Percentiles rank a stretch among this genome's conserved stretches.
These are phyloP conservation scores for Copromyces sp. DNA, from an alignment of 495 filamentous ascomycete species.

Conservation along the genomic window DNA sequence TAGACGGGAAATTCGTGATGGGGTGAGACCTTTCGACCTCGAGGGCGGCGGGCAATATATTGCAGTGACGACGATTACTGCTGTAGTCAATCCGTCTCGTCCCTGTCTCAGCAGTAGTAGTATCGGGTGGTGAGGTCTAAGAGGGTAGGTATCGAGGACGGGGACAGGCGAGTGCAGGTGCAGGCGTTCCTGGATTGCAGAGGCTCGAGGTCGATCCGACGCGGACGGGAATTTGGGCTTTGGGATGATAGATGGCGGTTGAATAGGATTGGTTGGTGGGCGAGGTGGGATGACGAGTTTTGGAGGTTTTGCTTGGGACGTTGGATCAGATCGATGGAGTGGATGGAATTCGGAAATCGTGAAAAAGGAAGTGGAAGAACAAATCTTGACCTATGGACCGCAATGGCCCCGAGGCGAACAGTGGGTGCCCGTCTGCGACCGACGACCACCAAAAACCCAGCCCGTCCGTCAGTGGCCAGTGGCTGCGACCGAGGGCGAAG, in stretches of 20 bases:
- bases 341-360: conserved; percentile 5
- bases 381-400: conserved; percentile 12
- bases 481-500: background rate
- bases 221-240: background rate
- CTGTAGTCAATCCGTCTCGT: background rate
- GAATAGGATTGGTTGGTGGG: background rate
- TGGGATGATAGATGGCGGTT: background rate
- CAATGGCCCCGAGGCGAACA: background rate
- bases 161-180: background rate
- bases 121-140: background rate
- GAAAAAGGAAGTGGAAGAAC: conserved; percentile 11
- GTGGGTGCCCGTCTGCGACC: background rate
- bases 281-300: background rate
- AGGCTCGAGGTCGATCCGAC: background rate
- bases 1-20: background rate
- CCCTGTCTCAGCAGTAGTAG: background rate
- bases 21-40: background rate
- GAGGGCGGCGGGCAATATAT: background rate
- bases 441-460: background rate
- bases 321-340: background rate
- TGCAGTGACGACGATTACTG: background rate
- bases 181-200: background rate
- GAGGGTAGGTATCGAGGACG: background rate
- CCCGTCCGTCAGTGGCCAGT: background rate
- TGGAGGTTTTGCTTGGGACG: background rate